Evolutionary conservation across 2,329 filamentous ascomycete species (phyloP), one percentile per base, ranked within the genome.

Genomic region (Verticillium nubilum): DNA sequence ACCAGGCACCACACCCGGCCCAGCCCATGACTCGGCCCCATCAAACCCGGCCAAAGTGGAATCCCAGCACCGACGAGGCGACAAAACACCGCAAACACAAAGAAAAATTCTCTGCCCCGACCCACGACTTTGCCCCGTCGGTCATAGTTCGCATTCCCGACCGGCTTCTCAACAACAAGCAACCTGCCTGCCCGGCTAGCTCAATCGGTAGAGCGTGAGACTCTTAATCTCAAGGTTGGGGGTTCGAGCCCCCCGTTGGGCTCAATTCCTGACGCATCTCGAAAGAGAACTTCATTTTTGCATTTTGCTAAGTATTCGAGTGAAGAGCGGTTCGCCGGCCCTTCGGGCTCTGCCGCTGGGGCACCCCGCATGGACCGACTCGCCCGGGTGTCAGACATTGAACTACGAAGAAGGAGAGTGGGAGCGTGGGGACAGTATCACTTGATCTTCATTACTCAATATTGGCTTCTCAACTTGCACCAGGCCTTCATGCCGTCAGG

Each of bases 201-300:
- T 86, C 83, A 86, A 86, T 86, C 82, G 82, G 83, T 87, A 88
- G 85, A 88, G 85, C 85, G 85, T 87, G 80, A 86, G 85, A 87
- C 85, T 88, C 85, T 83, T 83, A 83, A 81, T 80, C 79, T 81
- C 76, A 80, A 81, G 78, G 78, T 76, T 81, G 78, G 76, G 77
- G 77, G 81, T 83, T 82, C 78, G 78, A 80, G 60, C 61, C 61
- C 26, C 56, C n/a, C 58, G 29, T 25, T 29, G 13, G 27, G 58
- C 54, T 56, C 54, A 56, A 56, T 56, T 56, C 54, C 54, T 56
- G 54, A 56, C 54, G 54, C 52, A 29, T 28, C 27, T 53, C 52
- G 25, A 53, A 53, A 53, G 25, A 27, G 25, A 29, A 47, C 42
- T 47, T 47, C 42, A 47, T 23, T n/a, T 47, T 47, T 47, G 19